Conservation (phyloP, 2,329 filamentous ascomycete species). For the Lasiodiplodia sp. region DNA sequence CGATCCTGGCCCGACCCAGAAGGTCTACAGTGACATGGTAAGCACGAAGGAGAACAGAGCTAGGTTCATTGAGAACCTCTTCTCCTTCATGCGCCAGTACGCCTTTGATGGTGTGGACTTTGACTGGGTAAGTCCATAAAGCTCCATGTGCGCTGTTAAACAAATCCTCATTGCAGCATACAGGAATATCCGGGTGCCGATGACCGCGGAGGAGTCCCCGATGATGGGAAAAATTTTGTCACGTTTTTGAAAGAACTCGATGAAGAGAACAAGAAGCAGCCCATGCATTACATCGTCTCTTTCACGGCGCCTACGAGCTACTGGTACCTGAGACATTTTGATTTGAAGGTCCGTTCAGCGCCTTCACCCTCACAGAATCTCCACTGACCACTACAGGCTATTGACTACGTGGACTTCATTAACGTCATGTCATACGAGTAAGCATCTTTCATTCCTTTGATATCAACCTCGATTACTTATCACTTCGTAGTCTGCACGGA, state of each 20-base stretch:
- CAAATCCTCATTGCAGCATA: not conserved
- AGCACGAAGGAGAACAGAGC: conserved; percentile 38
- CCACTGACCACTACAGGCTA: conserved; percentile 29
- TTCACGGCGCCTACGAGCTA: conserved; percentile 40
- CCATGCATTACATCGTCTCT: conserved; percentile 34
- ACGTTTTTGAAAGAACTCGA: conserved; percentile 38
- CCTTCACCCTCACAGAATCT: not conserved
- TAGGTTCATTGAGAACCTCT: conserved; percentile 48
- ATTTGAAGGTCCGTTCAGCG: conserved; percentile 30
- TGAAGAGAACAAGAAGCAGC: conserved; percentile 32
- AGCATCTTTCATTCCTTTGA: not conserved
- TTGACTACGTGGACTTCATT: conserved; percentile 49
- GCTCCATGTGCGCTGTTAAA: not conserved
- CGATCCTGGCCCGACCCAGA: conserved; percentile 40
- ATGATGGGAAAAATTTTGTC: conserved; percentile 43
- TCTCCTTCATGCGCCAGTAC: conserved; percentile 52
- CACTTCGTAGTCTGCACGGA: conserved; percentile 24
- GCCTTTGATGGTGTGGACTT: conserved; percentile 57
- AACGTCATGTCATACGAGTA: conserved; percentile 54
- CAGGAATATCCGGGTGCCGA: conserved; percentile 38
- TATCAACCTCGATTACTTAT: not conserved
- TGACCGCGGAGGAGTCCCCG: conserved; percentile 46
- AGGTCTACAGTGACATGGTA: conserved; percentile 47
- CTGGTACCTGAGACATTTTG: conserved; percentile 39
- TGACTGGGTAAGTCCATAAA: conserved; percentile 49